Evolutionary conservation across 768 basidiomycete genomes (phyloP).

Genomic region (Pisolithus orientalis): DNA sequence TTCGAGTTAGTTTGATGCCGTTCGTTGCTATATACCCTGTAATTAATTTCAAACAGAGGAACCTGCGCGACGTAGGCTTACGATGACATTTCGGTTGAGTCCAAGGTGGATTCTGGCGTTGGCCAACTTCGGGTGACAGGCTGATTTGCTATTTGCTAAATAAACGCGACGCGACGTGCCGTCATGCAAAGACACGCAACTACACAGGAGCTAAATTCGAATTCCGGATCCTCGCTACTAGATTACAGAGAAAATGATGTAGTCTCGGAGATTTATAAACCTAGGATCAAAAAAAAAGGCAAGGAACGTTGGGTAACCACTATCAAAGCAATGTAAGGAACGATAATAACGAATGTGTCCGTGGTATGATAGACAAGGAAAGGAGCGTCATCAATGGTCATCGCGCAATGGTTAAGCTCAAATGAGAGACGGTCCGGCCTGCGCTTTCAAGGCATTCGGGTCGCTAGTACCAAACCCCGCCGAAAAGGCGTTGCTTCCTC

Average conservation of each 20-base stretch:
- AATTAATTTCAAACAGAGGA: neutral
- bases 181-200: no score
- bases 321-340: neutral
- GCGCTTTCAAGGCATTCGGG: constrained; percentile 24
- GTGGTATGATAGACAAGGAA: constrained; percentile 10
- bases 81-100: constrained; percentile 15
- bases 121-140: no score
- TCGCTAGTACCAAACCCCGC: constrained; percentile 14
- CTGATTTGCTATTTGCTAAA: no score
- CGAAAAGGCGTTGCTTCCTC: constrained; percentile 16
- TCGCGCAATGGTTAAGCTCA: constrained; percentile 19
- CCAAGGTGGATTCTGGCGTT: neutral
- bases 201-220: constrained; percentile 6
- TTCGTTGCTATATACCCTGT: constrained; percentile 5
- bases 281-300: neutral
- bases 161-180: no score
- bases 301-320: neutral
- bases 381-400: constrained; percentile 7
- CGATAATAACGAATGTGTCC: neutral
- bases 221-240: constrained; percentile 7
- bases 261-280: constrained; percentile 9
- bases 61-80: constrained; percentile 7
- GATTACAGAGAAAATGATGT: constrained; percentile 16
- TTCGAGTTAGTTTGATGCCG: constrained; percentile 13
- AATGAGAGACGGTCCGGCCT: constrained; percentile 44